Percentiles rank a stretch among this genome's conserved stretches.
Evolutionary conservation across 225 moss, liverwort and hornwort genomes (phyloP).

Genomic region (Straminergon stramineum): DNA sequence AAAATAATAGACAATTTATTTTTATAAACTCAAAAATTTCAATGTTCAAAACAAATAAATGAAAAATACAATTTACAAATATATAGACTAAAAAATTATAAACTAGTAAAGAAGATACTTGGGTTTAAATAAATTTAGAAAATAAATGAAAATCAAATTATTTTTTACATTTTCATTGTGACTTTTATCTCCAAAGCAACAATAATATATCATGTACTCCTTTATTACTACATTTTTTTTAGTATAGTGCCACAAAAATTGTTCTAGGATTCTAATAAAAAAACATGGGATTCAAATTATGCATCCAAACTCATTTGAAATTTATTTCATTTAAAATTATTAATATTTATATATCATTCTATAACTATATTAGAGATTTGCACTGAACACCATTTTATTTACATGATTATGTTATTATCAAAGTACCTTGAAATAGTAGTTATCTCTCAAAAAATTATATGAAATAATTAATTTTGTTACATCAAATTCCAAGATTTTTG

Average conservation of each 20-base stretch:
- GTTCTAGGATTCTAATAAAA: background rate
- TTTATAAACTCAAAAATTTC: background rate
- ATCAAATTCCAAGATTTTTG: too few species aligned
- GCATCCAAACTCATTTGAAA: background rate
- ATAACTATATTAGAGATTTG: fast-evolving
- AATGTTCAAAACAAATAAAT: background rate
- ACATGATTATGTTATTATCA: fast-evolving
- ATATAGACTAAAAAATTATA: background rate
- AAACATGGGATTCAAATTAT: background rate
- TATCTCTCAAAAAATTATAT: background rate
- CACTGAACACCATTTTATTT: background rate
- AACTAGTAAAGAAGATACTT: background rate
- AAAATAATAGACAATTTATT: background rate
- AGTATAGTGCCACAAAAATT: background rate
- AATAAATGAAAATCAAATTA: background rate
- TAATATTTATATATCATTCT: background rate
- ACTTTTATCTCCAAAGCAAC: background rate
- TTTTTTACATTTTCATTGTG: background rate
- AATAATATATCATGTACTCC: background rate
- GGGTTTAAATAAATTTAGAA: background rate
- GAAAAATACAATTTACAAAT: background rate
- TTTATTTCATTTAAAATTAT: background rate
- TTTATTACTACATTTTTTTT: background rate
- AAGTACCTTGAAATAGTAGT: too few species aligned
- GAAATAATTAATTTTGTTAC: background rate